Base-by-base conservation (phyloP, 1,284 basidiomycete species). In the Heliocybe sulcata region DNA sequence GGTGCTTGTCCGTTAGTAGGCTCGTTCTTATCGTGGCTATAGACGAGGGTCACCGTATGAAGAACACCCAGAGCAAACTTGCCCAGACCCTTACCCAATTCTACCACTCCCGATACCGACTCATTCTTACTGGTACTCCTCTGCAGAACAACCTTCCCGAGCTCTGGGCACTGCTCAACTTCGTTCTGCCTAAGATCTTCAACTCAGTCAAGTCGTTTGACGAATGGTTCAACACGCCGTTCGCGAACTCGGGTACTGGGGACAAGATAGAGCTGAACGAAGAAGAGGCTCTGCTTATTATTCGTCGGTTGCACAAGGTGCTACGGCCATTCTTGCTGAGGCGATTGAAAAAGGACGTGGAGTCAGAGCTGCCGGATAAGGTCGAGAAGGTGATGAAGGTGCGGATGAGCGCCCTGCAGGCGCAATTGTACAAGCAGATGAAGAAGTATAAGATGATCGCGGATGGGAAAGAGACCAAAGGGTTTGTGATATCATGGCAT, bases 161-260 rank as follows among this genome's bases (percentile, higher is more conserved):
- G 72, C 76, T 99, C 42, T 99, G 97, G 97, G 86, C 97, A 1
- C 78, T 99, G 56, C 90, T 99, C 69, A 99, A 99, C 72, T 99
- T 99, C 68, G 96, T 95, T 50, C 77, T 99, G 19, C 97, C 97
- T 22, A 98, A 94, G 74, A 89, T 99, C 67, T 99, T 99, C 82
- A 99, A 99, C 76, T 99, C 96, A 2, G 95, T 98, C 63, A 98
- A 98, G 72, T 97, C 94, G 49, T 99, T 99, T 68, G 97, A 99
- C 67, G 97, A 99, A 69, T 99, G 97, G 97, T 99, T 99, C 81
- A 99, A 99, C 74, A 98, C 96, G 1, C 97, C 97, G 0, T 99
- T 99, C 63, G 96, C 97, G 59, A 98, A 96, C 72, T 94, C 95
- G 16, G 96, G 97, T 33, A 88, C 90, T 0, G 88, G 89, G 20